phyloP scores from a whole-genome alignment of 495 filamentous ascomycete genomes.

The Aspergillus coremiiformis region DNA sequence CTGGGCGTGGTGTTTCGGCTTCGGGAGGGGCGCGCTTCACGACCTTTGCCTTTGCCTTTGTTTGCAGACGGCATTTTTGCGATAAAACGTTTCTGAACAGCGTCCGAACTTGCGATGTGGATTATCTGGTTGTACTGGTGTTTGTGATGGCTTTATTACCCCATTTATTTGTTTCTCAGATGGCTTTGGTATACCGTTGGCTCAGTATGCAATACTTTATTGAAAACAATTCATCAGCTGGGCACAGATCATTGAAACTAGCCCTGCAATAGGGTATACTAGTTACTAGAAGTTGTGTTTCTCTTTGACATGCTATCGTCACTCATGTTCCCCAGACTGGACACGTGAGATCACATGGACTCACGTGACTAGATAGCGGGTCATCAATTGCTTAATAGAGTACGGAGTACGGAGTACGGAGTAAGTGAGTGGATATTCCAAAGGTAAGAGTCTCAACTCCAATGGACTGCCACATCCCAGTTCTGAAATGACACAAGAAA shows the following conservation, averaged over 20 bases:
- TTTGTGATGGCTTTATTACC: not conserved
- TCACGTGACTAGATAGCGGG: not conserved
- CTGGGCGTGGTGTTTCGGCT: slow-evolving; percentile 83
- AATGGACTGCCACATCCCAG: too few relatives aligned
- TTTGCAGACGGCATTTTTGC: slow-evolving; percentile 41
- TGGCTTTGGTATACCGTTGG: not conserved
- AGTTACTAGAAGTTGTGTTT: too few relatives aligned
- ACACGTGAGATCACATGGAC: slow-evolving; percentile 1
- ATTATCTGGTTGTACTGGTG: not conserved
- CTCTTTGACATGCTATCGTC: not conserved
- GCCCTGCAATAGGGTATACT: not conserved
- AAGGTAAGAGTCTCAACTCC: too few relatives aligned
- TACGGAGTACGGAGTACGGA: too few relatives aligned
- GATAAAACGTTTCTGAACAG: not conserved
- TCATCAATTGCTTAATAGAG: not conserved
- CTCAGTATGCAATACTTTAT: not conserved
- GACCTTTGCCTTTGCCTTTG: slow-evolving; percentile 73
- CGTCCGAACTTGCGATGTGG: not conserved
- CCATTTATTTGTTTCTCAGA: not conserved
- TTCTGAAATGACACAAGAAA: not conserved
- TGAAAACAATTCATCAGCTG: not conserved
- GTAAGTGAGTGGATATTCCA: too few relatives aligned
- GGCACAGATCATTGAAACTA: not conserved
- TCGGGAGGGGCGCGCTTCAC: slow-evolving; percentile 63
- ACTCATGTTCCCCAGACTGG: not conserved